Base-by-base conservation (phyloP, 2,329 filamentous ascomycete species). In the Talaromyces rugulosus region DNA sequence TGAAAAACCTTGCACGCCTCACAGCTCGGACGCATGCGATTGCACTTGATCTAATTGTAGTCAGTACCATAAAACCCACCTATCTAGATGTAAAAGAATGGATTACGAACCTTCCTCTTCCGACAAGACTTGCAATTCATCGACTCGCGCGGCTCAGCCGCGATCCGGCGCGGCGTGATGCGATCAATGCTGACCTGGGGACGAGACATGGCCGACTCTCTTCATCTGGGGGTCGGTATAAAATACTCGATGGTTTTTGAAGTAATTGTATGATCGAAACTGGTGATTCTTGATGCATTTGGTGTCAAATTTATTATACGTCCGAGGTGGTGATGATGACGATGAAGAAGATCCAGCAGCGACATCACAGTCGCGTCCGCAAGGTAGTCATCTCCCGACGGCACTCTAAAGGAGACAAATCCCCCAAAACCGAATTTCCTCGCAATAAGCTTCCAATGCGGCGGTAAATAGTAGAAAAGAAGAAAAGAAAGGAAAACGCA, bases 51-150 rank as follows among this genome's bases (percentile, higher is more conserved):
- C 91, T 96, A 51, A 16, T 55, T 11, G 28, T 23, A 58, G 18
- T 47, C 50, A 63, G 55, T 31, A 33, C 53, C 30, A 61, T 23
- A 42, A n/a, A 60, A 44, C 18, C 23, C 23, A 23, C 23, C 23
- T 23, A 23, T 23, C 23, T 23, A 16, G 16, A 5, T 18, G 40
- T 5, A 18, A 42, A 42, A 23, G n/a, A 47, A 7, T 18, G 42
- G 18, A 47, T 47, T 1, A 44, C 47, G 1, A 77, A 94, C 91
- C 88, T 96, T 96, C 79, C 92, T 85, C 78, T 96, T 96, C 68
- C 92, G 86, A 81, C 92, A 96, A 61, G 91, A 95, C 77, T 96
- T 96, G 86, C 92, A 96, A 76, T 96, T 96, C 92, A 96, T 96
- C 36, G 90, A 90, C 81, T 96, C 92, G 70, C 90, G 87, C 47